These are phyloP conservation scores for Clonostachys sp. DNA, from an alignment of 2,329 filamentous ascomycete species.

Conservation along the genomic window DNA sequence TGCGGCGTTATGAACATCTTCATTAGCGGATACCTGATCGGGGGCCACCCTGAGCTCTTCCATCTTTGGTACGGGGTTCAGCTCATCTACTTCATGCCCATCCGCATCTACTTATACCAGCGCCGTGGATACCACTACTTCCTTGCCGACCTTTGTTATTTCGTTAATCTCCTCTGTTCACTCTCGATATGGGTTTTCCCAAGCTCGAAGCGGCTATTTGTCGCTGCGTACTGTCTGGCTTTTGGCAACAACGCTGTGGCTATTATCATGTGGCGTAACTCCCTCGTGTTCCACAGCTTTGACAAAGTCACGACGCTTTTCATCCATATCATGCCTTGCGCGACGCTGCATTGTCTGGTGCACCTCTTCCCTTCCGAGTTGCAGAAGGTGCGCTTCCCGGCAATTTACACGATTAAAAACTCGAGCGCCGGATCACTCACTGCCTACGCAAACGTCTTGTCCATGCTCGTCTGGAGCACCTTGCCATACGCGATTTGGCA, in stretches of 20 bases:
- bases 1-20: slow-evolving; percentile 96
- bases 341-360: slow-evolving; percentile 85
- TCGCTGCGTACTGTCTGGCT: slow-evolving; percentile 85
- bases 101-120: slow-evolving; percentile 88
- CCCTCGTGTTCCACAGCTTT: slow-evolving; percentile 94
- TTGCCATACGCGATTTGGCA: slow-evolving; percentile 94
- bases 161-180: slow-evolving; percentile 84
- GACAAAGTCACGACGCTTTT: slow-evolving; percentile 99
- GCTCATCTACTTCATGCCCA: slow-evolving; percentile 93
- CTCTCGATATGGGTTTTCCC: slow-evolving; percentile 89
- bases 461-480: slow-evolving; percentile 93
- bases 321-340: slow-evolving; percentile 98
- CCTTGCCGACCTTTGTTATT: slow-evolving; percentile 95
- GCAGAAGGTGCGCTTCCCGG: slow-evolving; percentile 72
- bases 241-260: slow-evolving; percentile 97
- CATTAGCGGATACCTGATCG: slow-evolving; percentile 90
- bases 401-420: slow-evolving; percentile 75
- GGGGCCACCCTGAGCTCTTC: slow-evolving; percentile 79
- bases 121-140: slow-evolving; percentile 95
- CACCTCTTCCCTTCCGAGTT: slow-evolving; percentile 67
- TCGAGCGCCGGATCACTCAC: slow-evolving; percentile 66
- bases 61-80: slow-evolving; percentile 90
- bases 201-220: slow-evolving; percentile 83
- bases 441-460: slow-evolving; percentile 70
- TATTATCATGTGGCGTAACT: slow-evolving; percentile 99